Base-by-base conservation (phyloP, 805 yeast genomes). In the Saturnispora silvae region DNA sequence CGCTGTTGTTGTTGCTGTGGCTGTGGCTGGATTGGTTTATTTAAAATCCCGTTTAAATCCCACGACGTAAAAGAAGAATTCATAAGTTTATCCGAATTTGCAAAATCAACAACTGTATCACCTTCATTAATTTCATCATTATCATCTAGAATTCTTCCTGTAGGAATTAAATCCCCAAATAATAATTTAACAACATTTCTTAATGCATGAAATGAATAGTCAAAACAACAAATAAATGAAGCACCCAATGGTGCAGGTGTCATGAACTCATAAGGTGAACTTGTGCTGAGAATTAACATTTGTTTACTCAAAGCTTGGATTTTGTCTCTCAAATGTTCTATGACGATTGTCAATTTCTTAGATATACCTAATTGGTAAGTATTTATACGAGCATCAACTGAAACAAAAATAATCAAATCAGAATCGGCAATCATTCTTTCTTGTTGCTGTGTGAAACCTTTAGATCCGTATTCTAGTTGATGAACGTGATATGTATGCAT, bases 311-410 rank as follows among this genome's bases (percentile, higher is more conserved):
- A 60, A 9, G 27, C 20, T 18, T 28, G 18, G 9, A 36, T 25
- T 19, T 36, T 36, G 25, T 30, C 39, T 25, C 39, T 30, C 13
- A 36, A 31, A 30, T 31, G 34, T 31, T 36, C 39, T 14, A 36
- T 20, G 13, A 36, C 56, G 15, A 71, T 61, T 3, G 72, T 60
- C 6, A 75, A 68, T 43, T 72, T 74, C 45, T 75, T 75, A 17
- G 76, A 72, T 22, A 75, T 66, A 5, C 77, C 76, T 22, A 72
- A 68, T 53, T 75, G 81, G 47, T 71, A 73, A 69, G 72, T 67
- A 50, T 75, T 73, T 40, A 78, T 55, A 20, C 70, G 57, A 9
- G 78, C 76, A 45, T 74, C 79, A 4, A 78, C 30, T 8, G 78
- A 70, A 23, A 74, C 58, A 9, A 70, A 62, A 14, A 70, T 63